These are phyloP conservation scores for Penicillium sp. DNA, from an alignment of 2,329 filamentous ascomycete species.

Conservation along the genomic window DNA sequence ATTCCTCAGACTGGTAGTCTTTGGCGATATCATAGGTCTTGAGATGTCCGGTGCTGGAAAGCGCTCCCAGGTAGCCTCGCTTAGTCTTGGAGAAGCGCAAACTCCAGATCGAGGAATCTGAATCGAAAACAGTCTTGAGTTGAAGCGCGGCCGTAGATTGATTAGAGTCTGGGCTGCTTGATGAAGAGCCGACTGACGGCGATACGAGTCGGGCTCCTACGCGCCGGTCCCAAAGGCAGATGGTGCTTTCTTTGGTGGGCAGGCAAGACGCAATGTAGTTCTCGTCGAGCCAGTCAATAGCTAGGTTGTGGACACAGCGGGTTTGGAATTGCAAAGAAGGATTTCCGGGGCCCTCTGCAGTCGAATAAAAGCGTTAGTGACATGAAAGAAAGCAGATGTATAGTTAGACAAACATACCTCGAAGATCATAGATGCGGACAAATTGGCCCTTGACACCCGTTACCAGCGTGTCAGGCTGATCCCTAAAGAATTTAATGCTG, in stretches of 20 bases:
- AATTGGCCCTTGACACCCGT: constrained; percentile 64
- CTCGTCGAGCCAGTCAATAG: constrained; percentile 66
- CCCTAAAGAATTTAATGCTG: constrained; percentile 66
- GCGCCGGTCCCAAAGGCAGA: constrained; percentile 67
- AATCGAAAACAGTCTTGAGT: constrained; percentile 58
- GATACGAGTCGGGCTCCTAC: constrained; percentile 46
- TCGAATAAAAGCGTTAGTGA: constrained; percentile 7
- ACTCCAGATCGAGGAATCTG: constrained; percentile 62
- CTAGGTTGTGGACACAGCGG: constrained; percentile 65
- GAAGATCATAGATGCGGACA: constrained; percentile 64
- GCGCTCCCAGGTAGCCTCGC: constrained; percentile 60
- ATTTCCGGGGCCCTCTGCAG: constrained; percentile 42
- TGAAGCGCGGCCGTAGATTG: constrained; percentile 59
- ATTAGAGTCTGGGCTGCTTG: constrained; percentile 35
- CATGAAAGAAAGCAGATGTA: constrained; percentile 1
- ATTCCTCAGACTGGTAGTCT: constrained; percentile 50
- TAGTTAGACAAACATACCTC: constrained; percentile 50
- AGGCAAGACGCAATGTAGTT: constrained; percentile 66
- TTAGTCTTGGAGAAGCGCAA: constrained; percentile 63
- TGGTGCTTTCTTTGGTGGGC: constrained; percentile 58
- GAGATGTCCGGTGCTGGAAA: constrained; percentile 63
- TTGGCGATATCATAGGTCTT: constrained; percentile 60
- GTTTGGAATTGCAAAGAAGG: constrained; percentile 57
- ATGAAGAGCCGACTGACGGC: constrained; percentile 38
- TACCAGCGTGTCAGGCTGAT: constrained; percentile 63